Conservation (phyloP, 768 basidiomycete genomes). For the Russula ochroleuca region DNA sequence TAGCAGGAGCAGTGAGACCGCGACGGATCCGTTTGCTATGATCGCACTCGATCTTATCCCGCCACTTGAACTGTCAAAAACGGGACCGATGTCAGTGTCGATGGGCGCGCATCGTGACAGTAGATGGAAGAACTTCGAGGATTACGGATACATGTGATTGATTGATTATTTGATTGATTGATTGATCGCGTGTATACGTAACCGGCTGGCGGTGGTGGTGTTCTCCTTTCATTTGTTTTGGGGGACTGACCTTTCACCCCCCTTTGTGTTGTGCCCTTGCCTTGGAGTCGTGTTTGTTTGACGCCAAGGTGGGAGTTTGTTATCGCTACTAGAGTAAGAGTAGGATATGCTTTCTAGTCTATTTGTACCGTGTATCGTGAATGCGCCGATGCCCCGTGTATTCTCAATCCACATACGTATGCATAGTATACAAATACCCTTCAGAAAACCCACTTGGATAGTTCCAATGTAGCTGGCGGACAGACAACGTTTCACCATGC, state of each 20-base stretch:
- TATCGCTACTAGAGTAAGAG: too few relatives aligned
- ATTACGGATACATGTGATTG: constrained; percentile 5
- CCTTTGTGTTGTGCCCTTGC: neutral
- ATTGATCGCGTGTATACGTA: neutral
- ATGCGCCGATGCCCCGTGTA: too few relatives aligned
- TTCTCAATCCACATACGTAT: too few relatives aligned
- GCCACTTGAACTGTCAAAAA: neutral
- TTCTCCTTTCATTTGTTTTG: neutral
- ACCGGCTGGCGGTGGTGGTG: too few relatives aligned
- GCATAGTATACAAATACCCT: too few relatives aligned
- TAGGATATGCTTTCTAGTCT: too few relatives aligned
- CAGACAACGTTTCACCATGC: neutral
- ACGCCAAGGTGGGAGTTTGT: too few relatives aligned
- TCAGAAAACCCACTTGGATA: too few relatives aligned
- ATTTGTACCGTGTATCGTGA: too few relatives aligned
- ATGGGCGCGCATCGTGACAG: neutral
- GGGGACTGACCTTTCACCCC: neutral
- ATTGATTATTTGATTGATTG: neutral
- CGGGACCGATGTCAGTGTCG: too few relatives aligned
- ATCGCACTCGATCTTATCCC: constrained; percentile 3
- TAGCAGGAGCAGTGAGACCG: too few relatives aligned
- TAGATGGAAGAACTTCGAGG: constrained; percentile 17
- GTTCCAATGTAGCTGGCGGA: neutral
- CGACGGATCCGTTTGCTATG: neutral
- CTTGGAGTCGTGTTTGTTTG: too few relatives aligned